phyloP scores from a whole-genome alignment of 306 rosid genomes.

The Fragaria ananassa region DNA sequence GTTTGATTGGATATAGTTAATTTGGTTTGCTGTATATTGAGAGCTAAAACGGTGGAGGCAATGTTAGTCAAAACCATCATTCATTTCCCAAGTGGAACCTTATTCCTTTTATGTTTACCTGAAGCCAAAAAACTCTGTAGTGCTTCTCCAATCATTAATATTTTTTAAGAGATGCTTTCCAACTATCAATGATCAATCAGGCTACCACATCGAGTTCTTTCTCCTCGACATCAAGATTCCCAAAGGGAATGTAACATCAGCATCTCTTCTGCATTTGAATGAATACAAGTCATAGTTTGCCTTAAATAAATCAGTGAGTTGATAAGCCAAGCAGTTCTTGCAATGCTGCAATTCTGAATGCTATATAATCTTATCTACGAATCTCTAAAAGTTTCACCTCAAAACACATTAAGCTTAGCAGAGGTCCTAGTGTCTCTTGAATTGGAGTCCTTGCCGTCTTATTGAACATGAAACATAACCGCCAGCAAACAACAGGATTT shows the following conservation, averaged over 20 bases:
- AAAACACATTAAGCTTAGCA: conserved; percentile 1
- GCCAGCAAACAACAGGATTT: background rate
- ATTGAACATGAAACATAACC: conserved; percentile 4
- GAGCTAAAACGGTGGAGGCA: background rate
- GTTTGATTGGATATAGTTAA: background rate
- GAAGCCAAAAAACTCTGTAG: background rate
- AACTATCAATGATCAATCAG: background rate
- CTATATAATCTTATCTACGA: background rate
- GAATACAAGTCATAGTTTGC: background rate
- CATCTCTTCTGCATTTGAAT: background rate
- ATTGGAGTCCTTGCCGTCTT: conserved; percentile 5
- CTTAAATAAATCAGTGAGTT: background rate
- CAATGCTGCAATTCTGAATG: conserved; percentile 4
- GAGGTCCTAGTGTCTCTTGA: background rate
- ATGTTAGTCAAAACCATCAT: background rate
- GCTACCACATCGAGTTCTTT: background rate
- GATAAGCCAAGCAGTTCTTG: conserved; percentile 6
- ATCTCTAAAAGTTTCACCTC: conserved; percentile 8
- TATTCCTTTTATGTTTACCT: background rate
- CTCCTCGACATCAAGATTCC: background rate
- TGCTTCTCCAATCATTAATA: background rate
- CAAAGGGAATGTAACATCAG: background rate
- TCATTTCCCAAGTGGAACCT: background rate
- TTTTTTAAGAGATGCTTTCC: background rate
- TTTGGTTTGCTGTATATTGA: background rate